These are phyloP conservation scores for Amaranthus hypochondriacus DNA, from an alignment of 148 eudicot genomes.

Conservation along the genomic window DNA sequence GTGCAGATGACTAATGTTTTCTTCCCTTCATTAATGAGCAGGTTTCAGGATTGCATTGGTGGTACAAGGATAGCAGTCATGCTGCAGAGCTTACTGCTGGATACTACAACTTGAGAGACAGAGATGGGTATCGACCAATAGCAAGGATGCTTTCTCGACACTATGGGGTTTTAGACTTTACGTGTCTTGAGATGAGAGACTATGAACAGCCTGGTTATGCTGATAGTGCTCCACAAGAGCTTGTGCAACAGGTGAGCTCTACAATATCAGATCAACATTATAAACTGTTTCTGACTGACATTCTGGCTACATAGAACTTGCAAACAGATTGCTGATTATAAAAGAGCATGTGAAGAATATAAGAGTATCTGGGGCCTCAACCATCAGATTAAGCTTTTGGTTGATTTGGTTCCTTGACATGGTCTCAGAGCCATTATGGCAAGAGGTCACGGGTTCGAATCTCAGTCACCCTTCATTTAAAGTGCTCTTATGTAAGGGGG, in stretches of 20 bases:
- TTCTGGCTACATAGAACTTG: too few relatives aligned
- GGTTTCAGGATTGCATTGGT: constrained; percentile 93
- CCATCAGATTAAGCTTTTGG: too few relatives aligned
- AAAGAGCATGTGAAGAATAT: too few relatives aligned
- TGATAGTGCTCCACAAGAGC: constrained; percentile 62
- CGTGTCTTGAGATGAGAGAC: constrained; percentile 87
- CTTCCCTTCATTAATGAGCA: constrained; percentile 12
- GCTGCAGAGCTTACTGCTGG: constrained; percentile 87
- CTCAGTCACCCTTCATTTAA: too few relatives aligned
- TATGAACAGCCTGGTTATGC: constrained; percentile 55
- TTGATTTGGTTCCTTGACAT: too few relatives aligned
- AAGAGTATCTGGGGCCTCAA: too few relatives aligned
- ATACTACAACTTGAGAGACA: constrained; percentile 60
- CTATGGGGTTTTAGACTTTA: constrained; percentile 54
- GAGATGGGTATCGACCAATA: constrained; percentile 82
- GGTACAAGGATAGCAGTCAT: constrained; percentile 62
- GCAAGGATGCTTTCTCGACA: constrained; percentile 84
- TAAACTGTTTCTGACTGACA: too few relatives aligned
- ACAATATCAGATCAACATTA: not conserved
- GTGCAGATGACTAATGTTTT: too few relatives aligned
- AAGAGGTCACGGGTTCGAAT: too few relatives aligned
- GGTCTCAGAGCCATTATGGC: too few relatives aligned
- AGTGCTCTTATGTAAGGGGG: too few relatives aligned
- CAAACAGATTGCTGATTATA: too few relatives aligned
- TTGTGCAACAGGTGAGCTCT: constrained; percentile 69